These are phyloP conservation scores for Diospyros kaki DNA, from an alignment of 148 eudicot species.

Conservation along the genomic window DNA sequence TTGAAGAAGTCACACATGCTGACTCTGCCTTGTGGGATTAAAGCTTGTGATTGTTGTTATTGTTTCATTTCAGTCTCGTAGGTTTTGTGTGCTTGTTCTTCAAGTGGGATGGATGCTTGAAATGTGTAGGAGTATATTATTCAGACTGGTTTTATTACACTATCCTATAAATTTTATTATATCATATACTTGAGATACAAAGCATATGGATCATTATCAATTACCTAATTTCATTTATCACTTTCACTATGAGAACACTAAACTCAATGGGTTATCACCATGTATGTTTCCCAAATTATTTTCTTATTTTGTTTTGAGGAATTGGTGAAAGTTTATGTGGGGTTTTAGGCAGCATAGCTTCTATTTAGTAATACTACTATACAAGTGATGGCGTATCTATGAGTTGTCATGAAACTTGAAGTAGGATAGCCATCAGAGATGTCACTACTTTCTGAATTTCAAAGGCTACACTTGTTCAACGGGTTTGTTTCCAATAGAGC, in stretches of 20 bases:
- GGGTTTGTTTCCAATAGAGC: neutral
- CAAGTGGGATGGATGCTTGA: neutral
- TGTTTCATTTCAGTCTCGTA: too few relatives aligned
- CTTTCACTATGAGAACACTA: neutral
- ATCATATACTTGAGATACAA: neutral
- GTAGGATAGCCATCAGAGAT: neutral
- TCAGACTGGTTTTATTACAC: neutral
- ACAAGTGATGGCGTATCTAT: constrained; percentile 8
- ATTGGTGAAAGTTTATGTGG: neutral
- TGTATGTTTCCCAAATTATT: neutral
- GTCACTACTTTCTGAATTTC: neutral
- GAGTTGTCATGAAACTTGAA: neutral
- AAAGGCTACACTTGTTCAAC: neutral
- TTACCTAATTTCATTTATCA: neutral
- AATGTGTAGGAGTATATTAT: neutral
- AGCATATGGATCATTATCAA: neutral
- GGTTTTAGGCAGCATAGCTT: neutral
- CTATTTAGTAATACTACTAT: neutral
- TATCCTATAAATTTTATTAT: neutral
- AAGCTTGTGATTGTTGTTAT: too few relatives aligned
- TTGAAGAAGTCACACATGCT: neutral
- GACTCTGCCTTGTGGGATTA: too few relatives aligned
- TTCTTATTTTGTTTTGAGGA: neutral
- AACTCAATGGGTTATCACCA: neutral
- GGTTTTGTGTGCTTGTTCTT: neutral